Conservation (phyloP, 2,329 filamentous ascomycete species). For the Lecanicillium sp. region DNA sequence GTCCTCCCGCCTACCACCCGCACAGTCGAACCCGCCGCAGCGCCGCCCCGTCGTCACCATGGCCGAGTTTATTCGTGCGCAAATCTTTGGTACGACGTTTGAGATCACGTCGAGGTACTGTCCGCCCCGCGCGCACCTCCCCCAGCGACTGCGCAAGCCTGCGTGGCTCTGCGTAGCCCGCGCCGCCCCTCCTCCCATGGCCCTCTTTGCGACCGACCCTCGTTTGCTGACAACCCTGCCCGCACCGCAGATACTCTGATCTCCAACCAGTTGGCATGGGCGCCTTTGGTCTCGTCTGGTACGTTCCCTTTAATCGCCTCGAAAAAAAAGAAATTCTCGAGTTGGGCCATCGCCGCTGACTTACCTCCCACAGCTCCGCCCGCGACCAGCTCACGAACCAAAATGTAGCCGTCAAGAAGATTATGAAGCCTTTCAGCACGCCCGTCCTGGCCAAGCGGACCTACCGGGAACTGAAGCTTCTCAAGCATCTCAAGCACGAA, state of each 20-base stretch:
- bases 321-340: no score
- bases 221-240: not conserved
- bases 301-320: conserved; percentile 24
- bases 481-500: conserved; percentile 95
- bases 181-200: not conserved
- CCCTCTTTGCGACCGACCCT: not conserved
- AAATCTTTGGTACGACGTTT: conserved; percentile 99
- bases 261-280: conserved; percentile 98
- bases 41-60: conserved; percentile 47
- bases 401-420: conserved; percentile 98
- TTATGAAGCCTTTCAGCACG: conserved; percentile 99
- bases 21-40: not conserved
- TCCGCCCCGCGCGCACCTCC: no score
- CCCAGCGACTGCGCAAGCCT: no score
- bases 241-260: conserved; percentile 72
- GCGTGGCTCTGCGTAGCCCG: no score
- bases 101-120: conserved; percentile 95
- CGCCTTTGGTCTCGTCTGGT: conserved; percentile 97
- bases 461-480: conserved; percentile 91
- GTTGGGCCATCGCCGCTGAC: no score
- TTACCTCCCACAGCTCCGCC: conserved; percentile 61
- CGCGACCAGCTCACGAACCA: conserved; percentile 96
- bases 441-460: conserved; percentile 95
- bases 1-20: no score
- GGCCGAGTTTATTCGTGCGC: conserved; percentile 98